These are phyloP conservation scores for Cordyceps javanica DNA, from an alignment of 2,329 filamentous ascomycete genomes.

Conservation along the genomic window DNA sequence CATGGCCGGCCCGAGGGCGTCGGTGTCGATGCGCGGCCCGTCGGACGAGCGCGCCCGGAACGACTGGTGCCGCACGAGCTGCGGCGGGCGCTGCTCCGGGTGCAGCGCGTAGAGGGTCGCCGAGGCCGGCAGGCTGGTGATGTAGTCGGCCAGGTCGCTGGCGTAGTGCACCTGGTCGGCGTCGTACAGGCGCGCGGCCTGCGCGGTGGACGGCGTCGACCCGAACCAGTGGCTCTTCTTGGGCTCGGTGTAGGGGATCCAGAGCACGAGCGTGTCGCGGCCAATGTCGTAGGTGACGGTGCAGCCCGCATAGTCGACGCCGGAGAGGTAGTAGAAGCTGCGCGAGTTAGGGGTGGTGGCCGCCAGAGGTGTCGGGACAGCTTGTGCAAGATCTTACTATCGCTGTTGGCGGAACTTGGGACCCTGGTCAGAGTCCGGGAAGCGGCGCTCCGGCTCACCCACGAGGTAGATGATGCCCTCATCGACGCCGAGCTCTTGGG, in stretches of 20 bases:
- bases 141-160: conserved; percentile 42
- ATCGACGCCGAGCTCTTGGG: conserved; percentile 40
- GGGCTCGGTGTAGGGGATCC: conserved; percentile 64
- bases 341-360: neutral
- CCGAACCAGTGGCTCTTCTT: conserved; percentile 59
- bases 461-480: conserved; percentile 51
- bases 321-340: conserved; percentile 55
- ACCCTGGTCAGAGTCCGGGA: conserved; percentile 53
- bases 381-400: conserved; percentile 42
- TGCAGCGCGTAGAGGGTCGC: conserved; percentile 42
- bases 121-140: conserved; percentile 36
- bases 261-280: conserved; percentile 60
- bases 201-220: conserved; percentile 50
- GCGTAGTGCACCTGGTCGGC: conserved; percentile 64
- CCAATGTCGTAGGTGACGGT: conserved; percentile 51
- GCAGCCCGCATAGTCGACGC: conserved; percentile 48
- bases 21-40: conserved; percentile 39
- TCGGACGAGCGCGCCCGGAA: conserved; percentile 31
- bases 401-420: conserved; percentile 51
- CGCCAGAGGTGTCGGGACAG: too few relatives aligned
- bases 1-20: conserved; percentile 62
- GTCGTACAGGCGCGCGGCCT: conserved; percentile 57
- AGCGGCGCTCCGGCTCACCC: conserved; percentile 44
- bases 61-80: conserved; percentile 13
- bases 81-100: conserved; percentile 33